Base-by-base conservation (phyloP, 31 red algal species). In the Porphyra umbilicalis region DNA sequence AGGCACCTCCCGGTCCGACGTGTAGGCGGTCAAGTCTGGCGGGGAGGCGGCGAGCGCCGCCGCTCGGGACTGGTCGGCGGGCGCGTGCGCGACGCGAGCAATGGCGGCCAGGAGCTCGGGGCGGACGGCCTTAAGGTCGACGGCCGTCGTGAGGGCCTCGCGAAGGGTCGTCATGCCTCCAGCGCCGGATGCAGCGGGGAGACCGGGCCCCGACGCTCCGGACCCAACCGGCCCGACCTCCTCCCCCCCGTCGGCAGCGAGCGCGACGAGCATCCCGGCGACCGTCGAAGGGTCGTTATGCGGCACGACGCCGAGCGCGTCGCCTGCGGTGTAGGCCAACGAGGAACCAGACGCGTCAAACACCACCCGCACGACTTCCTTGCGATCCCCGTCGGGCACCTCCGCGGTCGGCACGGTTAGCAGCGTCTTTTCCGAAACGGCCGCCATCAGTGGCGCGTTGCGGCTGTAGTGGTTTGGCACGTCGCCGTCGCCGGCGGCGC, bases 221-320 rank as follows among this genome's bases (percentile, higher is more conserved):
- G 82, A 34, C 42, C 10, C 29, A 68, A 11, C 16, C 16, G 76
- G 2, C 33, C 44, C 39, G 8, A 95, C 90, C 76, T 57, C 39
- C 37, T 99, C 97, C 76, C 88, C 79, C 30, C 87, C 88, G 77
- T 90, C 90, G 14, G 83, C 81, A 3, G 88, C 84, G 32, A 99
- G 39, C 6, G 80, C 68, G 32, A 35, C 86, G 9, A 99, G 80
- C 18, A 96, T 35, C n/a, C 79, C 30, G 16, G 77, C 40, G 10
- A 99, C 98, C 38, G 85, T 86, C 25, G 85, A 42, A 0, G 86
- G 38, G 79, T 85, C 84, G 37, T 99, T 99, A 16, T 39, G 77
- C 0, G 98, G 92, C 30, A 99, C 76, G 16, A 99, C 71, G 32
- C 90, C 98, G n/a, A 99, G 38, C 3, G 98, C 98, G 80, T 99